Base-by-base conservation (phyloP, 2,329 filamentous ascomycete species). In the Alternaria infectoria region DNA sequence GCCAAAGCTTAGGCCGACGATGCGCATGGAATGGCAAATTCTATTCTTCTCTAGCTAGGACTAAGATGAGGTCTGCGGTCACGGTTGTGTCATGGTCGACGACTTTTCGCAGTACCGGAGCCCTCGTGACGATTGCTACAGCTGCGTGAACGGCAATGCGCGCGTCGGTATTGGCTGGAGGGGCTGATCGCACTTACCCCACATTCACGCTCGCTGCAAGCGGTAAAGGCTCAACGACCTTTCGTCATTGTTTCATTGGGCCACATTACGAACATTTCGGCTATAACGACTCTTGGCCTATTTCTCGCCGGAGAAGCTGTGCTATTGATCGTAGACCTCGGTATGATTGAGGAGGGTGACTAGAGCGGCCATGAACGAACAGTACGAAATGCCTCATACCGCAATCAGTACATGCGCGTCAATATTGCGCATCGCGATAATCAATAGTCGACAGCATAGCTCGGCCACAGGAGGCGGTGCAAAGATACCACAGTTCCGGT, bases 391-490 rank as follows among this genome's bases (percentile, higher is more conserved):
- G 26, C 47, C n/a, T 12, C 47, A 51, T 32, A 12, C 17, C 17
- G 7, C 17, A 30, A 32, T 32, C 46, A 30, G 26, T 25, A 40
- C 21, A 15, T 54, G n/a, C 30, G 50, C 30, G 28, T 40, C 50
- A n/a, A 50, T 23, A 54, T 13, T 26, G 49, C 28, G 17, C 49
- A 36, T 23, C 49, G 26, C 49, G 28, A 36, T 23, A 32, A 36
- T 36, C 28, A 23, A 51, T 51, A 32, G 17, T 15, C 8, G 49
- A 36, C 10, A 51, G 49, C 28, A 23, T 51, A 32, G 47, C 49
- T 64, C 49, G 64, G 64, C 63, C 63, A 58, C 59, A 60, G 32
- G 64, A 71, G 70, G 70, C 72, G 64, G 72, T 74, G 72, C 72
- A 68, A 66, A 52, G 51, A 57, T 50, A 32, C 46, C 55, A 51